A percentile compares a stretch with the other conserved stretches of the same genome.
These are phyloP conservation scores for Vigna reflexopilosa DNA, from an alignment of 306 rosid genomes.

Conservation along the genomic window DNA sequence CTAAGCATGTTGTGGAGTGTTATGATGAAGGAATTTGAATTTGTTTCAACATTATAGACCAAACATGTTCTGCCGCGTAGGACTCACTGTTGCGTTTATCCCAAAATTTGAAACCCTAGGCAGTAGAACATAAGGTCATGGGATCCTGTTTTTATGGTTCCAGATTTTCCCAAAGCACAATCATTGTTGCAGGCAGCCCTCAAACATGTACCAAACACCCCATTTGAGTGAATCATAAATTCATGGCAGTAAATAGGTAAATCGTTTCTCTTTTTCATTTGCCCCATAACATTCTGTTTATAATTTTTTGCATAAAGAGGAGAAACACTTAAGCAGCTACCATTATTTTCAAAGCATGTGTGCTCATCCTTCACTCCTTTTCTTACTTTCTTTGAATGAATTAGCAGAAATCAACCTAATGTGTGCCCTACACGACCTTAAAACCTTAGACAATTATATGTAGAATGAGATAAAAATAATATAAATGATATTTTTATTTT, in stretches of 20 bases:
- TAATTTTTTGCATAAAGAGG: not conserved
- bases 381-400: slow-evolving; percentile 11
- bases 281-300: slow-evolving; percentile 26
- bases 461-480: not conserved
- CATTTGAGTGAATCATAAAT: slow-evolving; percentile 30
- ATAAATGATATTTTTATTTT: no score
- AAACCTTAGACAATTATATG: slow-evolving; percentile 26
- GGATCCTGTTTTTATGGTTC: slow-evolving; percentile 46
- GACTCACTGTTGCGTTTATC: slow-evolving; percentile 42
- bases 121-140: slow-evolving; percentile 41
- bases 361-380: slow-evolving; percentile 39
- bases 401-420: slow-evolving; percentile 28
- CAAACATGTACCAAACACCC: slow-evolving; percentile 45
- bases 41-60: slow-evolving; percentile 23
- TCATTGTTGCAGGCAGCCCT: slow-evolving; percentile 52
- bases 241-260: slow-evolving; percentile 29
- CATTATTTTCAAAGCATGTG: slow-evolving; percentile 47
- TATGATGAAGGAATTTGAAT: slow-evolving; percentile 60
- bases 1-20: slow-evolving; percentile 13
- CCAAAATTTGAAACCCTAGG: slow-evolving; percentile 47
- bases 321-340: slow-evolving; percentile 10
- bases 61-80: slow-evolving; percentile 47
- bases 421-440: slow-evolving; percentile 40
- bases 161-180: slow-evolving; percentile 56
- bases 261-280: slow-evolving; percentile 13